These are phyloP conservation scores for Saraca asoca DNA, from an alignment of 331 rosid genomes.

Conservation along the genomic window DNA sequence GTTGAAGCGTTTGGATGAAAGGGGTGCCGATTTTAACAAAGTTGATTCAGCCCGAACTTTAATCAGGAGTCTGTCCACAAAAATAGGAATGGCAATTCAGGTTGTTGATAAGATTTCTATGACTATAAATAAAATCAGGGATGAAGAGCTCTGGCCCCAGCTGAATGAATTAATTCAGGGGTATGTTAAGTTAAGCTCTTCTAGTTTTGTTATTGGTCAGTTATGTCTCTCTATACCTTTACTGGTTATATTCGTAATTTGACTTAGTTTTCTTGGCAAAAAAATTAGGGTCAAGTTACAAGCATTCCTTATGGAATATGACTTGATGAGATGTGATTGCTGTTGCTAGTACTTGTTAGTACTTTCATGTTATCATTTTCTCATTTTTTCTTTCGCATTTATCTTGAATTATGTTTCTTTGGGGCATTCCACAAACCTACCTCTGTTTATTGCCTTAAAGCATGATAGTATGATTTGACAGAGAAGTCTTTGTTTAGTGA, in stretches of 20 bases:
- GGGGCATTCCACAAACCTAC: background rate
- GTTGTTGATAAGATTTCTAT: constrained; percentile 86
- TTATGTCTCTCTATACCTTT: constrained; percentile 10
- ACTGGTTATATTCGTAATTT: background rate
- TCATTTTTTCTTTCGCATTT: background rate
- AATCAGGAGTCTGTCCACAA: constrained; percentile 77
- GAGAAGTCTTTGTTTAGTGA: constrained; percentile 12
- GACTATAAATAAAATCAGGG: constrained; percentile 88
- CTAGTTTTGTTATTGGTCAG: constrained; percentile 6
- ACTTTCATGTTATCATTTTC: constrained; percentile 1
- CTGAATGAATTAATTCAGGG: constrained; percentile 81
- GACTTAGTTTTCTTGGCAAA: background rate
- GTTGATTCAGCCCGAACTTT: constrained; percentile 65
- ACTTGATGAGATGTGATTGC: background rate
- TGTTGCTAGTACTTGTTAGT: constrained; percentile 4
- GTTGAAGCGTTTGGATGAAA: constrained; percentile 78
- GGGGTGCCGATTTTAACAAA: constrained; percentile 79
- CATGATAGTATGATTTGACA: background rate
- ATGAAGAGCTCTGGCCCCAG: constrained; percentile 95
- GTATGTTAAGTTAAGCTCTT: constrained; percentile 53
- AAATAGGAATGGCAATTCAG: constrained; percentile 88
- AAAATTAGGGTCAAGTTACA: background rate
- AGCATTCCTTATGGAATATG: constrained; percentile 10
- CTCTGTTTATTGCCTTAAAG: background rate
- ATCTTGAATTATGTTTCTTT: background rate